Evolutionary conservation across 192 early-diverging fungal species (phyloP).

Genomic region (Coemansia sp.): DNA sequence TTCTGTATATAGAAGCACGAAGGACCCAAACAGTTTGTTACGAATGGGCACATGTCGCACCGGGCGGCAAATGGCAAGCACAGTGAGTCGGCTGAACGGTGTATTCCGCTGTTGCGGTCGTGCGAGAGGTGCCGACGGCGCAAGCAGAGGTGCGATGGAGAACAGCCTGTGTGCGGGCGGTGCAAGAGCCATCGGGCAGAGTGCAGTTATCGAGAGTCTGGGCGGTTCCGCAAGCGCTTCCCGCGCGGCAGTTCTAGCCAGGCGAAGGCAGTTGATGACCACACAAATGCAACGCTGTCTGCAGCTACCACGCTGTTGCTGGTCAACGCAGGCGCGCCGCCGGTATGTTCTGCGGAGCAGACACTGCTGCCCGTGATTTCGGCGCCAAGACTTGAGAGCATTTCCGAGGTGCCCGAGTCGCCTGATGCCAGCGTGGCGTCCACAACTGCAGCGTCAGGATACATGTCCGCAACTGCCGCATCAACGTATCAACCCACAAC

Average conservation of each 20-base stretch:
- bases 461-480: neutral
- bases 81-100: neutral
- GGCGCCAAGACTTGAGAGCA: neutral
- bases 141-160: constrained; percentile 52
- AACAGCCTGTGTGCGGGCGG: constrained; percentile 38
- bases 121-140: constrained; percentile 50
- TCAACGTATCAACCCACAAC: neutral
- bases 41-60: constrained; percentile 1
- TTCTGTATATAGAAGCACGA: too few species aligned
- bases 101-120: constrained; percentile 42
- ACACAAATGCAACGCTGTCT: neutral
- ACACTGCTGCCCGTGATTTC: neutral
- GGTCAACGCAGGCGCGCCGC: neutral
- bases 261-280: neutral
- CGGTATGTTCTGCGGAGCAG: neutral
- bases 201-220: constrained; percentile 46
- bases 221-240: constrained; percentile 50
- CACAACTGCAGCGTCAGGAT: neutral
- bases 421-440: neutral
- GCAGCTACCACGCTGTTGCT: constrained; percentile 11
- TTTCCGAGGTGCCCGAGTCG: neutral
- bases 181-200: constrained; percentile 35
- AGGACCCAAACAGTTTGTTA: neutral
- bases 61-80: neutral
- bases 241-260: constrained; percentile 5